phyloP scores from a whole-genome alignment of 768 basidiomycete genomes.

The Suillus decipiens region DNA sequence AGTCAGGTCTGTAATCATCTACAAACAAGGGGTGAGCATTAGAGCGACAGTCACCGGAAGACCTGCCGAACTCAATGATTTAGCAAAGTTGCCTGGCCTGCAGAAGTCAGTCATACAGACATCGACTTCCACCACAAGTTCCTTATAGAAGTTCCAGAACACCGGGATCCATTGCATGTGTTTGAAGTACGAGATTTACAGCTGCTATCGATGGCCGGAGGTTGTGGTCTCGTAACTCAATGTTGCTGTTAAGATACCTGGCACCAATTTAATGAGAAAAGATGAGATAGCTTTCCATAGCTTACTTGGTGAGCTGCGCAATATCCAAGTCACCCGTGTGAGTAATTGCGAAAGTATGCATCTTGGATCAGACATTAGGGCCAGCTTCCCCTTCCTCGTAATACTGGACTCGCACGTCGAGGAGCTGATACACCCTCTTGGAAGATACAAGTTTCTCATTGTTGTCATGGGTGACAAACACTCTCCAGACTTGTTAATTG shows the following conservation, averaged over 20 bases:
- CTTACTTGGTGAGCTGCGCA: slow-evolving; percentile 37
- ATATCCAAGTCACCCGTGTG: slow-evolving; percentile 32
- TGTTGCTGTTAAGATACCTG: slow-evolving; percentile 44
- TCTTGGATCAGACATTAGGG: slow-evolving; percentile 32
- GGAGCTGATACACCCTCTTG: slow-evolving; percentile 37
- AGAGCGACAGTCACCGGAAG: slow-evolving; percentile 31
- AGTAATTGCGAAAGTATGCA: slow-evolving; percentile 41
- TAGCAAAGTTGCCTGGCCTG: slow-evolving; percentile 60
- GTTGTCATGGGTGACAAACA: slow-evolving; percentile 43
- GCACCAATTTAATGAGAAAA: not conserved
- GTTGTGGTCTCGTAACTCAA: slow-evolving; percentile 38
- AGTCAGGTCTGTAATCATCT: slow-evolving; percentile 75
- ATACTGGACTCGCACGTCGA: slow-evolving; percentile 36
- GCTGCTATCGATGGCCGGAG: slow-evolving; percentile 45
- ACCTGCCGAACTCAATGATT: slow-evolving; percentile 50
- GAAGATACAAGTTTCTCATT: slow-evolving; percentile 45
- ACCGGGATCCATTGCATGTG: slow-evolving; percentile 44
- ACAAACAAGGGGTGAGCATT: slow-evolving; percentile 1
- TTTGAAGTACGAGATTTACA: slow-evolving; percentile 48
- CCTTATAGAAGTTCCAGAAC: slow-evolving; percentile 48
- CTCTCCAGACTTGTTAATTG: slow-evolving; percentile 36
- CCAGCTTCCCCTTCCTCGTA: slow-evolving; percentile 41
- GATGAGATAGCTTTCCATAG: not conserved
- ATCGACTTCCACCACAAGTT: slow-evolving; percentile 56
- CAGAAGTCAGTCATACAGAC: slow-evolving; percentile 57